Percentiles rank a stretch among this genome's conserved stretches.
Evolutionary conservation across 2,329 filamentous ascomycete genomes (phyloP).

Genomic region (Stylonectria norvegica): DNA sequence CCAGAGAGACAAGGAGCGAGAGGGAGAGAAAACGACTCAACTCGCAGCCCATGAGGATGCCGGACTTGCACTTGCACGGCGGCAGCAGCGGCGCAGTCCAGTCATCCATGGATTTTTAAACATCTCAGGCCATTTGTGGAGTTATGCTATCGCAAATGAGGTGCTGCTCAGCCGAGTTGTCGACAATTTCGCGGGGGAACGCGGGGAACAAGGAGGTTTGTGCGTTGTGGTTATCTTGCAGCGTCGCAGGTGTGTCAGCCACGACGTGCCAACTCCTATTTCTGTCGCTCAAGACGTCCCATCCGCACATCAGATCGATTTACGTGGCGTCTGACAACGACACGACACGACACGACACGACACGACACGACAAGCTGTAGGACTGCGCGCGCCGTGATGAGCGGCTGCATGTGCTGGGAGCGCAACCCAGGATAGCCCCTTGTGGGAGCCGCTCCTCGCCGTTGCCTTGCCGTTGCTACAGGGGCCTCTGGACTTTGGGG

Average conservation of each 20-base stretch:
- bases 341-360: too few relatives aligned
- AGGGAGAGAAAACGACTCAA: neutral
- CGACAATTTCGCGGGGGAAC: conserved; percentile 1
- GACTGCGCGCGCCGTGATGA: too few relatives aligned
- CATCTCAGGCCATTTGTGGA: conserved; percentile 11
- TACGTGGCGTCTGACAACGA: too few relatives aligned
- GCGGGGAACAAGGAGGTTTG: conserved; percentile 1
- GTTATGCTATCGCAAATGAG: conserved; percentile 6
- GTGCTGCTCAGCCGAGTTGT: conserved; percentile 2
- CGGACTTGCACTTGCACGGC: conserved; percentile 1
- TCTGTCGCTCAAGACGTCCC: too few relatives aligned
- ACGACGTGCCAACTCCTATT: too few relatives aligned
- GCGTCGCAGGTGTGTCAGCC: neutral
- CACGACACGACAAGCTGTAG: too few relatives aligned
- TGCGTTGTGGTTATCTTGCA: neutral
- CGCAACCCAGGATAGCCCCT: too few relatives aligned
- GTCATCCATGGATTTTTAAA: conserved; percentile 8
- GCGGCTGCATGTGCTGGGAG: too few relatives aligned
- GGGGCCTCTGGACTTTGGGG: too few relatives aligned
- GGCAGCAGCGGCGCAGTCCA: conserved; percentile 4
- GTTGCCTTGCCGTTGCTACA: too few relatives aligned
- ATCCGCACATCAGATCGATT: too few relatives aligned
- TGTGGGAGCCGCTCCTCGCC: too few relatives aligned
- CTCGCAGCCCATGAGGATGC: neutral
- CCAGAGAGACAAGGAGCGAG: conserved; percentile 14